Evolutionary conservation across 306 rosid species (phyloP), one percentile per base, ranked within the genome.

Genomic region (Delonix regia): DNA sequence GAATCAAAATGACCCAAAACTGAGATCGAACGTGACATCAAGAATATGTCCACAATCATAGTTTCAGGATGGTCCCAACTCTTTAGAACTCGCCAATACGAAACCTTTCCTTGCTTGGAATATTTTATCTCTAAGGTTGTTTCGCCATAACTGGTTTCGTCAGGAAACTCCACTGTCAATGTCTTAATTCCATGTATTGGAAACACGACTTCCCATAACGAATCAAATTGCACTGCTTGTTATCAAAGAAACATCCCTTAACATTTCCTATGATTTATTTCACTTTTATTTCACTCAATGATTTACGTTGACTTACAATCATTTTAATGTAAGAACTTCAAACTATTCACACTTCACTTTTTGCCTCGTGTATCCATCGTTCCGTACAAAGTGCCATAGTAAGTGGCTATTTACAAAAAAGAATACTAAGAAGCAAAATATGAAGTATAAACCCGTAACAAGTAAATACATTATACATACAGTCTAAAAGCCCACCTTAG

Each of bases 361-460:
- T 36, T 77, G 61, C 74, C 38, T 57, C 34, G 8, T 27, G n/a
- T 33, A 25, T 57, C 64, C 36, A 57, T 12, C n/a, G 18, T 57
- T 57, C 14, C 16, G 7, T 6, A 80, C 52, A 47, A 22, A 24
- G n/a, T 22, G 6, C 12, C 15, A 2, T 1, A 8, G 21, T n/a
- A 53, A 19, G 49, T 42, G 30, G 74, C 13, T 44, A 42, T 49
- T 74, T 49, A 59, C 80, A 69, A 18, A 6, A 25, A 48, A 6
- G 49, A 39, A 19, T 57, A 51, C 39, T 4, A 6, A 6, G 18
- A 86, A 71, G 84, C 84, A 71, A 78, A 62, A 36, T 30, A 68
- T 36, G 63, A 71, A 39, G 81, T 70, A 70, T 52, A 61, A 51
- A 38, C 52, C 36, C 53, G 1, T 22, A 34, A 7, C 6, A 22